phyloP scores from a whole-genome alignment of 2,329 filamentous ascomycete genomes.

The Phialophora chinensis region DNA sequence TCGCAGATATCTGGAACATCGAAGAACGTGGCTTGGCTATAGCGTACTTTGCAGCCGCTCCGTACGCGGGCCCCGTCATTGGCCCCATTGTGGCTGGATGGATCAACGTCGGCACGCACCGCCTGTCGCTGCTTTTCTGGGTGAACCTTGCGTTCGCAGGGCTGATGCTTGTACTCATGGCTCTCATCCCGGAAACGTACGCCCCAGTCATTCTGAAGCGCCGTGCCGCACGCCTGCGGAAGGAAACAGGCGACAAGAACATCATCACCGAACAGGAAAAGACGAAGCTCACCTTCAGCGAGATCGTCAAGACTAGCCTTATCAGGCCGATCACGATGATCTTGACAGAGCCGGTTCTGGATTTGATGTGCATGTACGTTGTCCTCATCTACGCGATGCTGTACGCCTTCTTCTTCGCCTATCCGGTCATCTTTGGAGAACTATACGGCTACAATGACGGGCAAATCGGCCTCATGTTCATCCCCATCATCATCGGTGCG shows the following conservation, averaged over 20 bases:
- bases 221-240: conserved; percentile 55
- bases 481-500: conserved; percentile 77
- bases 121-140: conserved; percentile 52
- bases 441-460: conserved; percentile 78
- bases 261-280: conserved; percentile 48
- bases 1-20: conserved; percentile 60
- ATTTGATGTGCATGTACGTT: conserved; percentile 85
- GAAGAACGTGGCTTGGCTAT: conserved; percentile 65
- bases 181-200: conserved; percentile 64
- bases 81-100: conserved; percentile 68
- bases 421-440: conserved; percentile 72
- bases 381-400: conserved; percentile 70
- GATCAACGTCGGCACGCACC: conserved; percentile 53
- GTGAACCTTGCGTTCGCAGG: conserved; percentile 64
- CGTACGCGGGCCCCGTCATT: conserved; percentile 58
- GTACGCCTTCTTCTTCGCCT: conserved; percentile 59
- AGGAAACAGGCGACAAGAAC: conserved; percentile 53
- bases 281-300: conserved; percentile 51
- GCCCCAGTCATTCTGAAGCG: conserved; percentile 59
- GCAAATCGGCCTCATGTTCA: conserved; percentile 83
- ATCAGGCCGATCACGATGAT: conserved; percentile 50
- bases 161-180: conserved; percentile 59
- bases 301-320: conserved; percentile 48
- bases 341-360: conserved; percentile 78
- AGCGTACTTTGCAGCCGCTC: conserved; percentile 63